A percentile compares a stretch with the other conserved stretches of the same genome.
Evolutionary conservation across 208 protist species (phyloP).

Genomic region (Crithidia thermophila): DNA sequence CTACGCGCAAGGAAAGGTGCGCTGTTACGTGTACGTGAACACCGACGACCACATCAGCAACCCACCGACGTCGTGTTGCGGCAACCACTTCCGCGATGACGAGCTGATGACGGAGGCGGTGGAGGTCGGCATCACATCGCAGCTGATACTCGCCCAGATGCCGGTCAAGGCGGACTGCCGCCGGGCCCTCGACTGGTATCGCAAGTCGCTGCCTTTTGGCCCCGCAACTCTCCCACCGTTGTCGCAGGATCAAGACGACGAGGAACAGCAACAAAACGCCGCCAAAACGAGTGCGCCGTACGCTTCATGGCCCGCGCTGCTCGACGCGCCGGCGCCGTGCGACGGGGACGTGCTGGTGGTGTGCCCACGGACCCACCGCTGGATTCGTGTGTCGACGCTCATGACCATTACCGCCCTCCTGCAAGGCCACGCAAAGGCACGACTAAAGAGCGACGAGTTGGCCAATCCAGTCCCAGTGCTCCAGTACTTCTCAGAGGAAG

Average conservation of each 20-base stretch:
- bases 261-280: neutral
- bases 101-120: constrained; percentile 5
- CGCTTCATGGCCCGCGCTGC: constrained; percentile 9
- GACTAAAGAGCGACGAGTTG: neutral
- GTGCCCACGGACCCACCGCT: constrained; percentile 23
- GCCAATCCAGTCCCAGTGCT: constrained; percentile 3
- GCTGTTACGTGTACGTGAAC: constrained; percentile 13
- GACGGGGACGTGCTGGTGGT: constrained; percentile 21
- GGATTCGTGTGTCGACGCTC: constrained; percentile 14
- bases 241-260: neutral
- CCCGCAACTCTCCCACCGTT: neutral
- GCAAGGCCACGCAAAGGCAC: neutral
- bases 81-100: constrained; percentile 12
- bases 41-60: neutral
- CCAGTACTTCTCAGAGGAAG: neutral
- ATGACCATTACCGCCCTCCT: neutral
- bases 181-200: constrained; percentile 3
- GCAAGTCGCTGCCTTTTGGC: neutral
- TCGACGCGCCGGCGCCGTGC: constrained; percentile 17
- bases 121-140: constrained; percentile 8
- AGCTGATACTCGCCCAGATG: constrained; percentile 13
- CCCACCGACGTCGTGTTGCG: constrained; percentile 6
- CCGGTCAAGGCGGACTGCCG: constrained; percentile 19
- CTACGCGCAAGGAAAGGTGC: constrained; percentile 6
- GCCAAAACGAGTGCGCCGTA: neutral